Conservation (phyloP, 768 basidiomycete genomes). For the Suillus luteus region DNA sequence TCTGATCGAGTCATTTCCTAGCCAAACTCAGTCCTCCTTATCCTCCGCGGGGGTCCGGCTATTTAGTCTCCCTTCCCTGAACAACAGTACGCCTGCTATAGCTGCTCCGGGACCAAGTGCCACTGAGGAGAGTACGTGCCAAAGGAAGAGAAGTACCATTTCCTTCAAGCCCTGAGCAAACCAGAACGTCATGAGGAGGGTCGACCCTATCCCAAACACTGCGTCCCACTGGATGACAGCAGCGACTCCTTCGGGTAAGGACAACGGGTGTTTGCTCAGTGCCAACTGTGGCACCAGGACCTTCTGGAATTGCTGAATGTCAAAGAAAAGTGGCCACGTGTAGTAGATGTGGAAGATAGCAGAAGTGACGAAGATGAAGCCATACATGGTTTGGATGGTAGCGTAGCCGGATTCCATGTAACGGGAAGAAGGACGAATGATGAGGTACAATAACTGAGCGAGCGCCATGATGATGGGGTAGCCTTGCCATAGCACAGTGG, state of each 20-base stretch:
- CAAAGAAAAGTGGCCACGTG: slow-evolving; percentile 17
- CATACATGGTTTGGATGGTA: slow-evolving; percentile 23
- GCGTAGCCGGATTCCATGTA: slow-evolving; percentile 21
- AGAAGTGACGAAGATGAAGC: slow-evolving; percentile 21
- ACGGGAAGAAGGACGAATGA: slow-evolving; percentile 35
- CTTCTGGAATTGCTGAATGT: slow-evolving; percentile 10
- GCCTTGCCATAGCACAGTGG: slow-evolving; percentile 57
- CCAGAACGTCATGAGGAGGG: slow-evolving; percentile 51
- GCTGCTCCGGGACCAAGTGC: slow-evolving; percentile 55
- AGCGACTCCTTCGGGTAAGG: slow-evolving; percentile 22
- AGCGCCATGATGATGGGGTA: slow-evolving; percentile 51
- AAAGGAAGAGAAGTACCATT: slow-evolving; percentile 38
- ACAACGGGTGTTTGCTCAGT: not conserved
- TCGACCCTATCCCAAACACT: slow-evolving; percentile 40
- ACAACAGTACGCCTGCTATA: slow-evolving; percentile 47
- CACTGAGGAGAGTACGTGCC: slow-evolving; percentile 45
- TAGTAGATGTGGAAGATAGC: slow-evolving; percentile 31
- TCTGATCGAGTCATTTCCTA: slow-evolving; percentile 1
- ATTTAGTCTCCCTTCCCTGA: slow-evolving; percentile 46
- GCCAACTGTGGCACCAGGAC: slow-evolving; percentile 20
- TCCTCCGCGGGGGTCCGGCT: slow-evolving; percentile 1
- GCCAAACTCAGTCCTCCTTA: slow-evolving; percentile 5
- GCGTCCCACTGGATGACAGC: slow-evolving; percentile 57
- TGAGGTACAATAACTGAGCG: slow-evolving; percentile 41
- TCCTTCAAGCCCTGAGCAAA: slow-evolving; percentile 39